Evolutionary conservation across 495 filamentous ascomycete genomes (phyloP).

Genomic region (Xylona heveae): DNA sequence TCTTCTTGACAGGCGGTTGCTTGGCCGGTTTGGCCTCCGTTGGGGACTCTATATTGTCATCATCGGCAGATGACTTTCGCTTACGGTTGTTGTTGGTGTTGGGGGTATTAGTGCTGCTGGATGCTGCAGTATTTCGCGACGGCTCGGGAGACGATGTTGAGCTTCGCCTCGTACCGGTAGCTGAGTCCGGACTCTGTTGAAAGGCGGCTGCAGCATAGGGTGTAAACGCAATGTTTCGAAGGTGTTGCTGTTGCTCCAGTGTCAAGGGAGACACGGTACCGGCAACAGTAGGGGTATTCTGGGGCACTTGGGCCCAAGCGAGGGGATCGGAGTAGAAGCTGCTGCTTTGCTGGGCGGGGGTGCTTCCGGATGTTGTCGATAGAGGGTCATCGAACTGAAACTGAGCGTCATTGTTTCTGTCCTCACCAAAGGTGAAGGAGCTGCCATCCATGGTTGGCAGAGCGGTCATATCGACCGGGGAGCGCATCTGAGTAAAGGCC

Average conservation of each 20-base stretch:
- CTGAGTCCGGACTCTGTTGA: too few species aligned
- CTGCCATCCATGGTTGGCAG: neutral
- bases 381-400: neutral
- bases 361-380: neutral
- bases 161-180: too few species aligned
- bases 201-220: too few species aligned
- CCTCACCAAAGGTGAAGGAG: neutral
- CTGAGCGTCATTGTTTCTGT: neutral
- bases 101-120: too few species aligned
- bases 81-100: constrained; percentile 22
- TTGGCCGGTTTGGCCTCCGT: constrained; percentile 23
- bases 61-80: constrained; percentile 38
- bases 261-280: neutral
- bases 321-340: neutral
- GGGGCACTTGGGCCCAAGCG: too few species aligned
- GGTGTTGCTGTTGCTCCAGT: constrained; percentile 1
- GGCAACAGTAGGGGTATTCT: neutral
- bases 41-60: constrained; percentile 16
- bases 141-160: too few species aligned
- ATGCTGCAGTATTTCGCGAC: too few species aligned
- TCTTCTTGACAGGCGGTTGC: constrained; percentile 73
- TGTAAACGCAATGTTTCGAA: constrained; percentile 4
- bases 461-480: too few species aligned
- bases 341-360: neutral
- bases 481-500: too few species aligned